phyloP scores from a whole-genome alignment of 2,329 filamentous ascomycete genomes.

The Xylariaceae sp. region DNA sequence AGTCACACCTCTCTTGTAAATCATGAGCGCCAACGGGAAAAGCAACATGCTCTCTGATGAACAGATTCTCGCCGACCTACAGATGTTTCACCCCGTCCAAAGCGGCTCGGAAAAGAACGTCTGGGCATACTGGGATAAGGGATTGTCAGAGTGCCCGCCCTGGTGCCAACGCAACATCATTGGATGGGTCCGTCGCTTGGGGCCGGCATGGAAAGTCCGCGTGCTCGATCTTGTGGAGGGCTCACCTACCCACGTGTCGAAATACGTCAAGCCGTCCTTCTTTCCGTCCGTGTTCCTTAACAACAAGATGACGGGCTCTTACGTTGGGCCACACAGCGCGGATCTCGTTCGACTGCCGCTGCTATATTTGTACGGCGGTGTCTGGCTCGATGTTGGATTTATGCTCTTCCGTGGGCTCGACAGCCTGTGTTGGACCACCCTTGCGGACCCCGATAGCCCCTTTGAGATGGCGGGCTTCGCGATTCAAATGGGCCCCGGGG shows the following conservation, averaged over 20 bases:
- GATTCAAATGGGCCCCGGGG: conserved; percentile 1
- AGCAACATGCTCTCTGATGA: too few relatives aligned
- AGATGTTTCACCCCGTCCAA: background rate
- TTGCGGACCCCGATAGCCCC: conserved; percentile 2
- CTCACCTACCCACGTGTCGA: conserved; percentile 5
- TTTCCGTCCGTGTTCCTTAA: background rate
- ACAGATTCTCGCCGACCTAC: too few relatives aligned
- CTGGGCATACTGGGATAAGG: conserved; percentile 4
- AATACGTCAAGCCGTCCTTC: conserved; percentile 1
- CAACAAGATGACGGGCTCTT: conserved; percentile 1
- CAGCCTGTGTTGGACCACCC: conserved; percentile 2
- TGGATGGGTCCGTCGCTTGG: conserved; percentile 3
- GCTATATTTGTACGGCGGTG: conserved; percentile 4
- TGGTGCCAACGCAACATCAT: conserved; percentile 4
- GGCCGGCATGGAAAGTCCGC: conserved; percentile 6
- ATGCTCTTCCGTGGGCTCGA: conserved; percentile 5
- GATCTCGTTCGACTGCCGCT: conserved; percentile 6
- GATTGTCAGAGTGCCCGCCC: background rate
- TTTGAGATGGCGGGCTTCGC: conserved; percentile 2
- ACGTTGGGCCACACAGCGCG: background rate
- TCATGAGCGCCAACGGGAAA: too few relatives aligned
- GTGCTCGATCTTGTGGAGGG: conserved; percentile 5
- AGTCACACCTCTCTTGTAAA: too few relatives aligned
- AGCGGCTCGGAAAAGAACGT: conserved; percentile 2
- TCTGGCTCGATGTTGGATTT: conserved; percentile 3